These are phyloP conservation scores for Talaromyces sp. DNA, from an alignment of 2,329 filamentous ascomycete genomes.

Conservation along the genomic window DNA sequence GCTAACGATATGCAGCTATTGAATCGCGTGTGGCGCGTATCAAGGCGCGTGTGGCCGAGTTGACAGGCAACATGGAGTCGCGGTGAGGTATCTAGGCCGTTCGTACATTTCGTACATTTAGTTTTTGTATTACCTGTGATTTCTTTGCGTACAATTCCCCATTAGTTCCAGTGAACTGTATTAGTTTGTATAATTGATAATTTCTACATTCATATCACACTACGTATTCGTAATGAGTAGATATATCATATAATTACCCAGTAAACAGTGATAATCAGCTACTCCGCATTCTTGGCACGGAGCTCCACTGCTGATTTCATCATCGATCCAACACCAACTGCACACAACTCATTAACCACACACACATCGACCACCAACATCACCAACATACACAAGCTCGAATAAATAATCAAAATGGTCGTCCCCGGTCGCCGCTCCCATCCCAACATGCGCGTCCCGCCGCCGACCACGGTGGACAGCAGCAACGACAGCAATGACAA, in stretches of 20 bases:
- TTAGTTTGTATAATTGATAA: not conserved
- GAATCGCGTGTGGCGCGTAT: slow-evolving; percentile 95
- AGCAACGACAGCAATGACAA: not conserved
- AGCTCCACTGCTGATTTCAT: not conserved
- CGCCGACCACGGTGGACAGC: not conserved
- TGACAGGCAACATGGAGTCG: slow-evolving; percentile 77
- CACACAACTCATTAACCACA: no score
- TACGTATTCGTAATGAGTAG: no score
- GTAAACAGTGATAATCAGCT: not conserved
- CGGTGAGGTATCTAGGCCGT: slow-evolving; percentile 14
- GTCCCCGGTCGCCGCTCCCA: slow-evolving; percentile 7
- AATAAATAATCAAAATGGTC: slow-evolving; percentile 6
- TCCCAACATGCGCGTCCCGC: slow-evolving; percentile 6
- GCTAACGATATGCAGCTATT: slow-evolving; percentile 57
- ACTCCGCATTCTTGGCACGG: not conserved
- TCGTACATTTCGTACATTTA: slow-evolving; percentile 18
- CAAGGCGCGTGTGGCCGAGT: slow-evolving; percentile 90
- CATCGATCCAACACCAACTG: not conserved
- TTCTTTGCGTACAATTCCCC: not conserved
- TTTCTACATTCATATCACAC: not conserved
- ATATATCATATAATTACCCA: no score
- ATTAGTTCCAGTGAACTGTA: not conserved
- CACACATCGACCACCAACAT: not conserved
- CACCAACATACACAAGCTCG: not conserved
- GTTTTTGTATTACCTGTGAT: slow-evolving; percentile 6